Percentiles rank a stretch among this genome's conserved stretches.
These are phyloP conservation scores for Linum trigynum DNA, from an alignment of 345 rosid genomes.

Conservation along the genomic window DNA sequence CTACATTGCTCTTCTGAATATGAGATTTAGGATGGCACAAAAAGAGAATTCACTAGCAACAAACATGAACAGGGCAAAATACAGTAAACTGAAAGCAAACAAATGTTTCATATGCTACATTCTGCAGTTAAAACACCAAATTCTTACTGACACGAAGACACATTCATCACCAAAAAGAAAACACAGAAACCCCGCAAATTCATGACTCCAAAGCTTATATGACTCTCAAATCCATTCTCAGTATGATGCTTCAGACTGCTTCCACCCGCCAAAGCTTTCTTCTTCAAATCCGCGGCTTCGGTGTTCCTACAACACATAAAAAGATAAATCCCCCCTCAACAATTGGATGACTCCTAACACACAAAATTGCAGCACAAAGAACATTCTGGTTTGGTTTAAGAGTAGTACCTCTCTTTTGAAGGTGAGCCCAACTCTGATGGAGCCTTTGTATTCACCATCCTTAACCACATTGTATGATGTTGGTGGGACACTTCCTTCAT, in stretches of 20 bases:
- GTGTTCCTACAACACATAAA: constrained; percentile 17
- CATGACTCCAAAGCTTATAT: background rate
- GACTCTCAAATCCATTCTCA: background rate
- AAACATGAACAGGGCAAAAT: background rate
- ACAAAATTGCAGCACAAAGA: background rate
- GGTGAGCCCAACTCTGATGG: constrained; percentile 53
- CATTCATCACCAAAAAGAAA: background rate
- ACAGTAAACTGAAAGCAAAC: too few species aligned
- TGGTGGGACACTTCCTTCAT: constrained; percentile 46
- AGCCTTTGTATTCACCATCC: constrained; percentile 50
- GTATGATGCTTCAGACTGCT: constrained; percentile 25
- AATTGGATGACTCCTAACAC: background rate
- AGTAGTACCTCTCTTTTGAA: constrained; percentile 55
- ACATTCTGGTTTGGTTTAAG: background rate
- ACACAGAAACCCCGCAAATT: background rate
- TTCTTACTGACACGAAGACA: background rate
- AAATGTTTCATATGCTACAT: too few species aligned
- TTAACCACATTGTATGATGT: constrained; percentile 64
- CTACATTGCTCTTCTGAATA: too few species aligned
- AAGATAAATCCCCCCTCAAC: background rate
- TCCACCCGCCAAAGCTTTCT: constrained; percentile 61
- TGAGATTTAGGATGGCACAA: too few species aligned
- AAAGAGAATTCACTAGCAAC: too few species aligned
- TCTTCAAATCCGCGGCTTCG: constrained; percentile 26
- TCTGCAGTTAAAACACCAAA: background rate